Evolutionary conservation across 768 basidiomycete species (phyloP), one percentile per base, ranked within the genome.

Genomic region (Guyanaporus albipodus): DNA sequence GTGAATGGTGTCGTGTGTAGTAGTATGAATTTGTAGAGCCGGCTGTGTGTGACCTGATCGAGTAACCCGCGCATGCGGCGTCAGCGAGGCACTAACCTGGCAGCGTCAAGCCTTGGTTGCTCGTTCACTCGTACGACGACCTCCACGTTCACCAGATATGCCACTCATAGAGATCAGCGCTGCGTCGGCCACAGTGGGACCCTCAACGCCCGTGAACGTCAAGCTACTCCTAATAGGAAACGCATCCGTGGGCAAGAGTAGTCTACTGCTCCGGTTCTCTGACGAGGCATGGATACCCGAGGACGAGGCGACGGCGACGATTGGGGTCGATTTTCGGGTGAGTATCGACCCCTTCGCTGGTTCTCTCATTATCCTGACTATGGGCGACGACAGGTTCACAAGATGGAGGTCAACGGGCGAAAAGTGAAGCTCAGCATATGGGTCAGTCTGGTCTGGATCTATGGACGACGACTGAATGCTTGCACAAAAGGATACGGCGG

Each of bases 381-480:
- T 31, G 38, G 23, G 15, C n/a, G 27, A 22, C 8, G 49, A 42
- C 64, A 87, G 88, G 85, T 91, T 22, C 88, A 90, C 66, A 91
- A 87, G 74, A 88, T 92, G 88, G 82, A 86, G 19, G 75, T 90
- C 39, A 81, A 82, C 42, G 83, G 87, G 46, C 84, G 78, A 74
- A 88, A 79, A 59, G 87, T 91, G 55, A 98, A 97, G 70, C 73
- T 99, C 15, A 92, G 88, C 46, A 95, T 98, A 67, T 99, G 96
- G 96, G 94, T 95, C 57, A 51, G 85, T 27, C 31, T n/a, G n/a
- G n/a, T n/a, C n/a, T n/a, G n/a, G n/a, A 32, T 32, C 31, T 8
- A 32, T 6, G 17, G 14, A 8, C 31, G 18, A 18, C n/a, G 12
- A 10, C 35, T 46, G 19, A 47, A 35, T 4, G 5, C 11, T 15